These are phyloP conservation scores for Globisporangium spiculum DNA, from an alignment of 352 stramenopile genomes.

Conservation along the genomic window DNA sequence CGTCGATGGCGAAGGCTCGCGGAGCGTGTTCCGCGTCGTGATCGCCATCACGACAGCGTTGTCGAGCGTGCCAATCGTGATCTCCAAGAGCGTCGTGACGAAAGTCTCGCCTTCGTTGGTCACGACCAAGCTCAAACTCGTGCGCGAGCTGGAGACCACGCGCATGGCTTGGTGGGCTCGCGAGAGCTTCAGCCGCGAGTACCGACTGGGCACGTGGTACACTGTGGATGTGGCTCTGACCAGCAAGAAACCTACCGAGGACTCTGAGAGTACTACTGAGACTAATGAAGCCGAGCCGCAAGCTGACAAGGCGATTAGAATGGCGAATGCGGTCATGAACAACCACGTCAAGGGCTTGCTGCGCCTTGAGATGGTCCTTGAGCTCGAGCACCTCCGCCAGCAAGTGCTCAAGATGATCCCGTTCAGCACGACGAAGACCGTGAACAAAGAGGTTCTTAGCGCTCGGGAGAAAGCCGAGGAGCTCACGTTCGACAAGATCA, in stretches of 20 bases:
- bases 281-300: slow-evolving; percentile 7
- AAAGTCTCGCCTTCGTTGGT: slow-evolving; percentile 52
- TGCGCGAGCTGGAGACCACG: slow-evolving; percentile 40
- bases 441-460: background rate
- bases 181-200: slow-evolving; percentile 75
- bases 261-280: background rate
- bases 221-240: slow-evolving; percentile 37
- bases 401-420: slow-evolving; percentile 45
- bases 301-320: background rate
- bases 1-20: slow-evolving; percentile 37
- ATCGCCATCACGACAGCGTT: slow-evolving; percentile 48
- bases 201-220: slow-evolving; percentile 77
- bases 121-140: slow-evolving; percentile 45
- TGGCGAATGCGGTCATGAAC: slow-evolving; percentile 19
- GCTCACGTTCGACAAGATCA: slow-evolving; percentile 28
- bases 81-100: slow-evolving; percentile 66
- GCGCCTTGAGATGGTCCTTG: slow-evolving; percentile 46
- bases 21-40: slow-evolving; percentile 59
- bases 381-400: slow-evolving; percentile 64
- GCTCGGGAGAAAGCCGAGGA: background rate
- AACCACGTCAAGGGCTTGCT: slow-evolving; percentile 40
- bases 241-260: background rate
- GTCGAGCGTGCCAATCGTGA: slow-evolving; percentile 51
- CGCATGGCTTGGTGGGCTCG: slow-evolving; percentile 73
- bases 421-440: slow-evolving; percentile 24